Evolutionary conservation across 352 stramenopile species (phyloP).

Genomic region (Pythium chondricola): DNA sequence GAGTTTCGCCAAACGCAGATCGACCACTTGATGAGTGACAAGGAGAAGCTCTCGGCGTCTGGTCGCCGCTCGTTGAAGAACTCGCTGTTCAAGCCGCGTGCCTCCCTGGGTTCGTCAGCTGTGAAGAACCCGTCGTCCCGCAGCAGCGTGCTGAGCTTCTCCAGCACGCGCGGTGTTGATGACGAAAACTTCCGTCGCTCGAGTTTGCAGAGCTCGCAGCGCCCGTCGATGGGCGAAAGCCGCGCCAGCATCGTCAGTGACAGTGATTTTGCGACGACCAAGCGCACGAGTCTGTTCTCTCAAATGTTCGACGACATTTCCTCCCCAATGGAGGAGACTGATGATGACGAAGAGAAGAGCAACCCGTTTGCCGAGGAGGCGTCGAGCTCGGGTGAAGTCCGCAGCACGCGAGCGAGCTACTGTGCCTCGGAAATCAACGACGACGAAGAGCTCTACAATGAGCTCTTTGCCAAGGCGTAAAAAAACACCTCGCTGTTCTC

Average conservation of each 20-base stretch:
- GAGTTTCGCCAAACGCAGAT: conserved; percentile 45
- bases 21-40: conserved; percentile 32
- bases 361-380: conserved; percentile 4
- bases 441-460: conserved; percentile 19
- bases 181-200: conserved; percentile 5
- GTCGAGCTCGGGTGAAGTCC: background rate
- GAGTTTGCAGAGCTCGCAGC: conserved; percentile 3
- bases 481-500: background rate
- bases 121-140: conserved; percentile 2
- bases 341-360: conserved; percentile 10
- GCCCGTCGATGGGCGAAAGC: background rate
- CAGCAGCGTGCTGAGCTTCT: conserved; percentile 8
- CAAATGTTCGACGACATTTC: conserved; percentile 24
- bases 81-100: conserved; percentile 17
- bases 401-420: conserved; percentile 23
- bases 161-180: background rate
- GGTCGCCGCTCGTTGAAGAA: conserved; percentile 16
- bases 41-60: conserved; percentile 7
- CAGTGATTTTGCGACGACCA: conserved; percentile 7
- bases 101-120: conserved; percentile 11
- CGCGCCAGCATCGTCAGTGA: conserved; percentile 7
- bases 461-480: conserved; percentile 19
- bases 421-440: conserved; percentile 21
- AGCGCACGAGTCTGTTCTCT: conserved; percentile 21
- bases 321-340: conserved; percentile 6